Evolutionary conservation across 371 early-diverging fungal species (phyloP), one percentile per base, ranked within the genome.

Genomic region (Entomophthora muscae): DNA sequence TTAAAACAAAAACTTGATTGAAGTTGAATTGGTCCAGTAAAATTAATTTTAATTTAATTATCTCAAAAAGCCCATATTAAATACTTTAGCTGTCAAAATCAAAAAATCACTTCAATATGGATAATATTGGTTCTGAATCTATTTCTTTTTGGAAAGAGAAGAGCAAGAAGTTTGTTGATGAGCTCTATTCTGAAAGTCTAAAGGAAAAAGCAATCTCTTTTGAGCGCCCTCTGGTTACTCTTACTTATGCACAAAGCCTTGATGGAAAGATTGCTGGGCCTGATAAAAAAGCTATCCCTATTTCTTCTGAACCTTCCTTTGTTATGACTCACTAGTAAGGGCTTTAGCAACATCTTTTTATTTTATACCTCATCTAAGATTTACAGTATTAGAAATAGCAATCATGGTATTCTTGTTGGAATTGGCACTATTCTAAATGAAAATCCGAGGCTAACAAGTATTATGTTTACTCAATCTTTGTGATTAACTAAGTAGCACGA

Each of bases 401-500:
- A 89, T 70, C 87, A 90, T 64, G 93, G 79, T 3, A 93, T 96
- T 61, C 70, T 96, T 51, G 90, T 96, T 2, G 97, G 97, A 24
- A 80, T 89, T 52, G 83, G 84, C 33, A 95, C 97, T 2, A 82
- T 89, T 3, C 65, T 86, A 13, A 73, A 78, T 67, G 97, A 96
- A 71, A 75, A 92, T 69, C 95, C 97, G 21, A 82, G 85, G 30
- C 71, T 96, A 53, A 64, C 63, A 63, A 66, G 66, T 68, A 63
- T 10, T 52, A 1, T 65, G 1, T 29, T 53, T 59, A 31, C 23
- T 3, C 24, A 1, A 17, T 55, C 23, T 3, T 17, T 64, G 52
- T 31, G 5, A 27, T 12, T 32, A 12, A 3, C 54, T 10, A 28
- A 23, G 5, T 32, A 33, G 32, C 32, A 32, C 17, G 23, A 13